These are phyloP conservation scores for Dillenia suffruticosa DNA, from an alignment of 164 flowering plant genomes.

Conservation along the genomic window DNA sequence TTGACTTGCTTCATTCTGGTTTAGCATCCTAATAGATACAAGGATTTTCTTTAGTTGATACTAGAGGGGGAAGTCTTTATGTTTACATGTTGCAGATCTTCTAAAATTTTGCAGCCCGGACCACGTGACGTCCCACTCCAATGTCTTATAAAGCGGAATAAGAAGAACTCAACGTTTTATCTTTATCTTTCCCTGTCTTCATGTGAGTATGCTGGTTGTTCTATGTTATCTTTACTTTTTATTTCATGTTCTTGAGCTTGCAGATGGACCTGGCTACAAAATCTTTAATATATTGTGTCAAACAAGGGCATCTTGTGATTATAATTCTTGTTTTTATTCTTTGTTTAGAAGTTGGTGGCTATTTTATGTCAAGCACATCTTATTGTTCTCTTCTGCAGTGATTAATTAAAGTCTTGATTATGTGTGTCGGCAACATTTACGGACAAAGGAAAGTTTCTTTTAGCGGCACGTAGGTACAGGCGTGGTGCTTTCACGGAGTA, in stretches of 20 bases:
- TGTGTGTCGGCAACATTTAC: slow-evolving; percentile 47
- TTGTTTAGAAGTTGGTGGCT: not conserved
- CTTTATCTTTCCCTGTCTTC: slow-evolving; percentile 56
- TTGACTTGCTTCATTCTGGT: not conserved
- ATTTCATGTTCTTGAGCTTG: not conserved
- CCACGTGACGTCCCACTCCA: slow-evolving; percentile 55
- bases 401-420: not conserved
- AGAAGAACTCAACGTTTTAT: slow-evolving; percentile 58
- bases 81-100: not conserved
- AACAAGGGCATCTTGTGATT: not conserved
- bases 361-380: not conserved
- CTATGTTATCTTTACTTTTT: not conserved
- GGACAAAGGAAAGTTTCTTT: slow-evolving; percentile 84
- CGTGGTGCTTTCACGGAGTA: slow-evolving; percentile 78
- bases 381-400: not conserved
- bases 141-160: slow-evolving; percentile 64
- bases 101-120: slow-evolving; percentile 53
- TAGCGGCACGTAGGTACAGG: slow-evolving; percentile 88
- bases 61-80: not conserved
- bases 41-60: not conserved
- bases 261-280: no score
- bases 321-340: not conserved
- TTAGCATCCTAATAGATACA: not conserved
- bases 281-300: not conserved
- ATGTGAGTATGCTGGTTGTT: slow-evolving; percentile 33